Evolutionary conservation across 2,329 filamentous ascomycete species (phyloP), one percentile per base, ranked within the genome.

Genomic region (Gyromitra esculenta): DNA sequence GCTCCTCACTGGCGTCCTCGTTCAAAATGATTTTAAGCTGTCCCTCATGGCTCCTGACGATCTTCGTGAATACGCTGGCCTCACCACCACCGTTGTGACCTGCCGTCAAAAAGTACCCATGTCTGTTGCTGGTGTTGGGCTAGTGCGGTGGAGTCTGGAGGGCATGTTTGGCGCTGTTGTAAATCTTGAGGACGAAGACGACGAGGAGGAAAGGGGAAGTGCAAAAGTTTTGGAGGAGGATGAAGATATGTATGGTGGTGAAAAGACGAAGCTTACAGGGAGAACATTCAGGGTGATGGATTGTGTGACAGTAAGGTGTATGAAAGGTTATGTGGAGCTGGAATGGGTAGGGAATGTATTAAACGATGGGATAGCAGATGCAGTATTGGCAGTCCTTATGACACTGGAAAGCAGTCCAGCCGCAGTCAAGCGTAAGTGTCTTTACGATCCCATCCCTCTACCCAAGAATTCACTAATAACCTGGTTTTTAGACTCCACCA

Each of bases 261-360:
- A 86, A 35, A 79, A 79, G 37, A 57, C 71, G 8, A 80, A 75
- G 8, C 70, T 80, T 15, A 76, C 76, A 21, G 78, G 77, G 4
- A 77, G 80, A n/a, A 83, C 85, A 8, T 90, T 90, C 81, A 85
- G 87, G 37, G 89, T 99, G 81, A 98, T 99, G 95, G 95, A 94
- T 79, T 96, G 92, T 83, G 90, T 97, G 37, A 89, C 89, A 6
- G 90, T 98, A n/a, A 89, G 91, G 21, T 94, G 96, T 84, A 88
- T 86, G 77, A 91, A 89, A 79, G 92, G 94, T 72, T 91, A 96
- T 82, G 89, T 97, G 5, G 94, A 96, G 83, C 86, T 98, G 1
- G 94, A 97, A 84, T 99, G 96, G 96, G 95, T 98, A 83, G 96
- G 94, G 74, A 99, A 98, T 83, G 92, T 97, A 85, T 91, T 97